Evolutionary conservation across 371 early-diverging fungal species (phyloP), one percentile per base, ranked within the genome.

Genomic region (Sporodiniella umbellata): DNA sequence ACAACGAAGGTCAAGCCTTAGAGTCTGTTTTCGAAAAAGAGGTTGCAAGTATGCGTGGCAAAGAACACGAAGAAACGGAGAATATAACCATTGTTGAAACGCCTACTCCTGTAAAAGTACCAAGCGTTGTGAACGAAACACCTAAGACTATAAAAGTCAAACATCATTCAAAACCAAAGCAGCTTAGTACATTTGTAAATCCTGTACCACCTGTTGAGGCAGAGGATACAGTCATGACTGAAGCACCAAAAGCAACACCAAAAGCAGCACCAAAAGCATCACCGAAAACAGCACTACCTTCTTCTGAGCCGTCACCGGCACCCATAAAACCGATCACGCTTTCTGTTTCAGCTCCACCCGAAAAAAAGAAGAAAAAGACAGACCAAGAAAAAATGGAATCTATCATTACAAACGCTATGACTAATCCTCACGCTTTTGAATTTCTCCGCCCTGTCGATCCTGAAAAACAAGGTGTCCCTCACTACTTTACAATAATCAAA

Each of bases 401-500:
- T 5, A 31, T 75, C 2, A 48, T 75, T 35, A 38, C 51, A 8
- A 62, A 58, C n/a, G 54, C 61, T 0, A 63, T 75, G 60, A 56
- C 65, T 48, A 67, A 48, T 23, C 43, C 56, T 25, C 67, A 71
- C 30, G 69, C 72, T 3, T 68, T 65, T 45, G 68, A 72, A 43
- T 76, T 79, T 40, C 26, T 60, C 21, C 63, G 67, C 7, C 79
- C 79, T n/a, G 79, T 79, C 1, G 79, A 79, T 53, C 75, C 75
- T 25, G 54, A 67, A 18, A 54, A 56, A 28, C 68, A 67, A 45
- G 66, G 68, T 15, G 64, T 71, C 37, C 79, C 79, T 8, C 88
- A 89, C 10, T 95, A 95, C 63, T 66, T 79, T 8, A 80, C 84
- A 6, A 78, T 93, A 10, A 88, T 99, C 76, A 96, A 92, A 57